These are phyloP conservation scores for Solanum pimpinellifolium DNA, from an alignment of 257 asterid genomes.

Conservation along the genomic window DNA sequence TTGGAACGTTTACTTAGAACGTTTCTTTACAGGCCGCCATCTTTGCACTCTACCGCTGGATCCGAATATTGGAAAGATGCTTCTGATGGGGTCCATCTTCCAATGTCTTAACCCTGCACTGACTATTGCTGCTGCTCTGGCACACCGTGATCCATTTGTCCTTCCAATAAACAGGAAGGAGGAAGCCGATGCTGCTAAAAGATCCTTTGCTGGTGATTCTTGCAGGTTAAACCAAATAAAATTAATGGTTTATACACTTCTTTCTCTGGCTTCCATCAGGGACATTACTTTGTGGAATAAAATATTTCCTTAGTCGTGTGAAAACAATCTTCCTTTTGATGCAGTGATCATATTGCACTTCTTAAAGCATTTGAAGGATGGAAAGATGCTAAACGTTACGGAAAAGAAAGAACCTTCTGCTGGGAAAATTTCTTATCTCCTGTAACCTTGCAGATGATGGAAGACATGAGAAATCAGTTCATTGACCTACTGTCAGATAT, in stretches of 20 bases:
- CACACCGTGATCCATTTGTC: slow-evolving; percentile 86
- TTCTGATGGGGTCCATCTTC: slow-evolving; percentile 93
- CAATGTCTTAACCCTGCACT: slow-evolving; percentile 90
- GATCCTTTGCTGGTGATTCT: slow-evolving; percentile 87
- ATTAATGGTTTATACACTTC: neutral
- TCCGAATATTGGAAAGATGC: slow-evolving; percentile 98
- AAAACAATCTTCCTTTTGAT: neutral
- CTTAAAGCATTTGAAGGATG: slow-evolving; percentile 94
- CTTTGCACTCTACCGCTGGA: slow-evolving; percentile 88
- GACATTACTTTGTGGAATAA: neutral
- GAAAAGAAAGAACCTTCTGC: slow-evolving; percentile 58
- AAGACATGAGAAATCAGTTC: slow-evolving; percentile 82
- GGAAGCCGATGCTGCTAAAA: slow-evolving; percentile 88
- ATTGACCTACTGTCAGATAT: slow-evolving; percentile 72
- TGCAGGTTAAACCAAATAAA: slow-evolving; percentile 61
- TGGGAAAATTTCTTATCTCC: slow-evolving; percentile 91
- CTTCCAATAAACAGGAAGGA: slow-evolving; percentile 79
- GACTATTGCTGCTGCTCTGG: slow-evolving; percentile 95
- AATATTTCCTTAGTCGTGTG: slow-evolving; percentile 1
- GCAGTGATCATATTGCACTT: slow-evolving; percentile 92
- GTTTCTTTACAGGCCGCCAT: slow-evolving; percentile 54
- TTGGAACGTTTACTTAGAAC: neutral
- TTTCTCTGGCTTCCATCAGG: slow-evolving; percentile 1
- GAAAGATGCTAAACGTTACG: slow-evolving; percentile 62
- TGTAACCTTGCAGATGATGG: slow-evolving; percentile 77